phyloP scores from a whole-genome alignment of 371 early-diverging fungal genomes.

The Mortierella sp. region DNA sequence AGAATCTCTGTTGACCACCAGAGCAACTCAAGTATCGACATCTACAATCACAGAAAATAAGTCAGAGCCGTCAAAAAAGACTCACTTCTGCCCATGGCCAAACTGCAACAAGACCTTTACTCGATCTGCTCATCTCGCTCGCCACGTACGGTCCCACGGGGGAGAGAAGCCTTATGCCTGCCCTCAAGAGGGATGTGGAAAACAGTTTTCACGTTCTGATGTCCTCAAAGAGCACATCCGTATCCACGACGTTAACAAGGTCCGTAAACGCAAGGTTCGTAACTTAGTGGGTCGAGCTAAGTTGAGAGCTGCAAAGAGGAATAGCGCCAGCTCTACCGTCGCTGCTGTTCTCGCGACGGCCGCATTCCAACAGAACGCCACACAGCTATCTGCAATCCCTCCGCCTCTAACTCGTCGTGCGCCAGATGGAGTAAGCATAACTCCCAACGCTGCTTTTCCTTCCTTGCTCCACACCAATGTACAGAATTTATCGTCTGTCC shows the following conservation, averaged over 20 bases:
- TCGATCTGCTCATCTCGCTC: conserved; percentile 52
- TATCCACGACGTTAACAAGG: conserved; percentile 51
- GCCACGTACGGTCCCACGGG: conserved; percentile 52
- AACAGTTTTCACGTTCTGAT: conserved; percentile 53
- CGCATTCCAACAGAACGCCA: background rate
- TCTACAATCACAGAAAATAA: background rate
- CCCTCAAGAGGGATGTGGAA: conserved; percentile 43
- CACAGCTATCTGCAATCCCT: conserved; percentile 24
- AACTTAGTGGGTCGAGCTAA: conserved; percentile 9
- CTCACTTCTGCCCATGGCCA: conserved; percentile 51
- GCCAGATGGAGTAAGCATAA: conserved; percentile 18
- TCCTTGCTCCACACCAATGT: background rate
- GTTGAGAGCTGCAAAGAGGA: background rate
- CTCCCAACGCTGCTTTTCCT: conserved; percentile 9
- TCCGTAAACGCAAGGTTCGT: conserved; percentile 42
- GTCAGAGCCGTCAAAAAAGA: conserved; percentile 24
- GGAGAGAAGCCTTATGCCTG: conserved; percentile 53
- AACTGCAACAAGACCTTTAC: conserved; percentile 54
- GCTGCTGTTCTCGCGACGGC: background rate
- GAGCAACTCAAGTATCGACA: background rate
- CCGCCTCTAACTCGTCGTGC: conserved; percentile 30
- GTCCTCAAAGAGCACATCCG: conserved; percentile 54
- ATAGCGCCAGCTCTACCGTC: conserved; percentile 1
- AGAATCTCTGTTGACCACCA: background rate
- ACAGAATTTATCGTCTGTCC: background rate